These are phyloP conservation scores for Pinus albicaulis DNA, from an alignment of 75 land plant genomes.

Conservation along the genomic window DNA sequence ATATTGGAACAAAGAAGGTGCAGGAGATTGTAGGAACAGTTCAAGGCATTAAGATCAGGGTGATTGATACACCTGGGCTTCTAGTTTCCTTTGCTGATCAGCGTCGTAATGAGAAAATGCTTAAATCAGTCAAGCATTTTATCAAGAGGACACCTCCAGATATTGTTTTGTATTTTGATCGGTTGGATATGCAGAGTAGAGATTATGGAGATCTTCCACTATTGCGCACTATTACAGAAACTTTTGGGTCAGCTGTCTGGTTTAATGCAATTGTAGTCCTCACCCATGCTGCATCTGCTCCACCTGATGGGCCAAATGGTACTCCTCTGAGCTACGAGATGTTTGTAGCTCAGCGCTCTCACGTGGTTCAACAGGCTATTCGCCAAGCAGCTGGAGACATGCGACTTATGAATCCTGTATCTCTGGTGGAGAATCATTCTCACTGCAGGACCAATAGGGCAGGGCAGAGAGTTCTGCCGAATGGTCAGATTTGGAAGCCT, in stretches of 20 bases:
- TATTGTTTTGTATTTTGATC: slow-evolving; percentile 91
- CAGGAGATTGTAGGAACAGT: slow-evolving; percentile 72
- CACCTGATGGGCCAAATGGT: slow-evolving; percentile 97
- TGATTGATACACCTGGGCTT: slow-evolving; percentile 91
- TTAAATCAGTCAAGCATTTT: slow-evolving; percentile 61
- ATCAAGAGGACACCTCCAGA: slow-evolving; percentile 81
- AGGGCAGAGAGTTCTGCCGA: slow-evolving; percentile 87
- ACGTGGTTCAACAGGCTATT: slow-evolving; percentile 85
- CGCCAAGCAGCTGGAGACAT: slow-evolving; percentile 95
- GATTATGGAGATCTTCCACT: slow-evolving; percentile 93
- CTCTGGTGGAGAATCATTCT: slow-evolving; percentile 90
- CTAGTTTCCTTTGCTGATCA: slow-evolving; percentile 33
- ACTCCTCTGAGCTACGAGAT: slow-evolving; percentile 84
- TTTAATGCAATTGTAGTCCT: slow-evolving; percentile 84
- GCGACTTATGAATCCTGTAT: slow-evolving; percentile 92
- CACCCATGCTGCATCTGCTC: slow-evolving; percentile 93
- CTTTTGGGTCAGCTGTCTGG: slow-evolving; percentile 87
- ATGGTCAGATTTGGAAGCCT: slow-evolving; percentile 85
- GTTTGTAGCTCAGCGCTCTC: slow-evolving; percentile 92
- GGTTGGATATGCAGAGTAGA: slow-evolving; percentile 77
- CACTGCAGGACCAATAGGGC: slow-evolving; percentile 77
- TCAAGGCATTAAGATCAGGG: slow-evolving; percentile 75
- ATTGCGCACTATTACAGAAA: slow-evolving; percentile 56
- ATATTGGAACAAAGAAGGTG: slow-evolving; percentile 57
- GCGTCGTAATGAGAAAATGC: slow-evolving; percentile 41